Conservation (phyloP, 2,329 filamentous ascomycete genomes). For the Trichoderma sp. region DNA sequence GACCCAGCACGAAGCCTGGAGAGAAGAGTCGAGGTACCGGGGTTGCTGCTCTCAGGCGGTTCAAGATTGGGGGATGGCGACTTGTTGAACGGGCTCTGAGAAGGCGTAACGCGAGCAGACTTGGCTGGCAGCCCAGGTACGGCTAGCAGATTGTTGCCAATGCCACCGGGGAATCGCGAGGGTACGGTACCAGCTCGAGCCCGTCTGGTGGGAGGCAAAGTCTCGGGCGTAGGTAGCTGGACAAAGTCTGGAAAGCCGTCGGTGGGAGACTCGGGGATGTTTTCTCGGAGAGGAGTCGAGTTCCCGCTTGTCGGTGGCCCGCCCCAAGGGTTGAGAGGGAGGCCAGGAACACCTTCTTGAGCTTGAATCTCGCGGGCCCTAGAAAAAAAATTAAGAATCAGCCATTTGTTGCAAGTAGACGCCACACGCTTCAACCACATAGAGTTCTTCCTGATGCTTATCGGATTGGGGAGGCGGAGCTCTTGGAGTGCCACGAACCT, state of each 20-base stretch:
- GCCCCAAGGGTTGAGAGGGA: conserved; percentile 78
- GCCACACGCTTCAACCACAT: background rate
- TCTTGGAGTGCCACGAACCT: conserved; percentile 61
- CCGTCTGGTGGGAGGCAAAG: conserved; percentile 69
- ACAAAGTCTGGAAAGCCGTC: conserved; percentile 94
- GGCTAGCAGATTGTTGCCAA: conserved; percentile 59
- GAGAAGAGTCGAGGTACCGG: conserved; percentile 68
- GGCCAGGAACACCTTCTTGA: conserved; percentile 79
- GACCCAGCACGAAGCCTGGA: conserved; percentile 89
- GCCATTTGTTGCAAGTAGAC: background rate
- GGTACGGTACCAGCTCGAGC: conserved; percentile 94
- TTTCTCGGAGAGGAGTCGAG: conserved; percentile 93
- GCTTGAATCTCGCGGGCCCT: conserved; percentile 97
- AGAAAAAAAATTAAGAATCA: background rate
- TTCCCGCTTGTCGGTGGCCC: conserved; percentile 95
- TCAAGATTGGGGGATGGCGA: conserved; percentile 60
- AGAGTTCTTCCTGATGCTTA: background rate
- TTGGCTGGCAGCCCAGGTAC: conserved; percentile 66
- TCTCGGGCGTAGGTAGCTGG: conserved; percentile 66
- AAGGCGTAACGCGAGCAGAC: conserved; percentile 80
- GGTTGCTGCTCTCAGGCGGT: conserved; percentile 42
- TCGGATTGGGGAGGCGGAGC: conserved; percentile 2
- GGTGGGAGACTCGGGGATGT: conserved; percentile 93
- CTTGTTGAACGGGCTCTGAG: conserved; percentile 79
- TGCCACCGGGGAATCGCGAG: conserved; percentile 79